Evolutionary conservation across 164 flowering plant genomes (phyloP).

Genomic region (Piper betle): DNA sequence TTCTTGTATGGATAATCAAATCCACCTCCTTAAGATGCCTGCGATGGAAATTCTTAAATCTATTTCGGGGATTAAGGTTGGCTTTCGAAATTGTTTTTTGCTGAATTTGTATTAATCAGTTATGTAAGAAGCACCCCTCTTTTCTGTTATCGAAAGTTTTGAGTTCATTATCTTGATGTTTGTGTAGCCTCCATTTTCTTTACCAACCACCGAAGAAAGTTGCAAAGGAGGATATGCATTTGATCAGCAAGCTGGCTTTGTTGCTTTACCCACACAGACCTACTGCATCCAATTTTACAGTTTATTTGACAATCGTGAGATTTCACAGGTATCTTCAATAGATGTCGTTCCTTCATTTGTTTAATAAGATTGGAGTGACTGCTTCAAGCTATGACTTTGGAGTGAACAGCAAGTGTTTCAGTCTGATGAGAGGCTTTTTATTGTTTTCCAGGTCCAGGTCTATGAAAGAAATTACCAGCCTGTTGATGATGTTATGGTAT

Average conservation of each 20-base stretch:
- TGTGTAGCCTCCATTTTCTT: conserved; percentile 61
- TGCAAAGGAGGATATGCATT: conserved; percentile 28
- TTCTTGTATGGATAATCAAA: conserved; percentile 91
- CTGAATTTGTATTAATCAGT: too few relatives aligned
- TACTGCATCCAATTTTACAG: conserved; percentile 78
- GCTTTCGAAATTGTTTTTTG: conserved; percentile 2
- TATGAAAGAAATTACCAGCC: conserved; percentile 95
- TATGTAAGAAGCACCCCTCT: neutral
- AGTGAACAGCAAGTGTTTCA: neutral
- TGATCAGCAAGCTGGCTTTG: conserved; percentile 41
- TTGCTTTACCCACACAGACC: conserved; percentile 57
- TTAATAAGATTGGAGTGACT: neutral
- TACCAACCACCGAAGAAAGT: conserved; percentile 30
- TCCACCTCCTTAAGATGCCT: conserved; percentile 81
- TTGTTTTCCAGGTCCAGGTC: conserved; percentile 56
- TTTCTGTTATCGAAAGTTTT: neutral
- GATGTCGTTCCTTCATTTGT: neutral
- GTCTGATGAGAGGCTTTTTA: neutral
- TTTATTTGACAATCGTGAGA: conserved; percentile 57
- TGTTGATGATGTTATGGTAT: conserved; percentile 73
- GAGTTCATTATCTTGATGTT: neutral
- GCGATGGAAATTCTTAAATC: conserved; percentile 65
- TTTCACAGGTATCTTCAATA: conserved; percentile 46
- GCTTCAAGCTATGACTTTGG: neutral
- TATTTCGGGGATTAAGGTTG: conserved; percentile 86